phyloP scores from a whole-genome alignment of 768 basidiomycete genomes.

The Epithele typhae region DNA sequence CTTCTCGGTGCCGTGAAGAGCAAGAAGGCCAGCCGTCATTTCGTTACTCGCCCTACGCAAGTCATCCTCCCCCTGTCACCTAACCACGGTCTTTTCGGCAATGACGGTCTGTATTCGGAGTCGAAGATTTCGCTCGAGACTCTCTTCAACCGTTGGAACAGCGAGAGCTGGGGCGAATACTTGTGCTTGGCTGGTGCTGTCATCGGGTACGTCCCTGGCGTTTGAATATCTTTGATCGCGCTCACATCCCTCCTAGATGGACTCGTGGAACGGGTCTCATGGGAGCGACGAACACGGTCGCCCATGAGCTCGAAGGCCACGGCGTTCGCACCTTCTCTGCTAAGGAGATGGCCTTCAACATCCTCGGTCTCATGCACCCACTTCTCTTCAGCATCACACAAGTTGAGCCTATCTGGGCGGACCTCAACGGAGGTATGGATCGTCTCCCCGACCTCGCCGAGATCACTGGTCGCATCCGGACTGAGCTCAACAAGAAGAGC shows the following conservation, averaged over 20 bases:
- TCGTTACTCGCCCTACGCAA: conserved; percentile 97
- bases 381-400: conserved; percentile 99
- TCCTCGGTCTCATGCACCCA: conserved; percentile 98
- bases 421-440: conserved; percentile 98
- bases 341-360: conserved; percentile 99
- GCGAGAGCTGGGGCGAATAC: conserved; percentile 99
- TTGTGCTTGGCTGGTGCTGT: conserved; percentile 97
- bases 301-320: conserved; percentile 87
- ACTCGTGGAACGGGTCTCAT: conserved; percentile 97
- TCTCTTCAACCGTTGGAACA: conserved; percentile 95
- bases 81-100: conserved; percentile 97
- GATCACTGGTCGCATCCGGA: conserved; percentile 83
- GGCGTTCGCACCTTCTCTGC: conserved; percentile 98
- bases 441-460: conserved; percentile 93
- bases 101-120: conserved; percentile 96
- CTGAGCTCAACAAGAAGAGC: conserved; percentile 76
- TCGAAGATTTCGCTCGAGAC: conserved; percentile 98
- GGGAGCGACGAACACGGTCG: conserved; percentile 91
- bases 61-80: conserved; percentile 97
- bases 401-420: conserved; percentile 99
- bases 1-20: conserved; percentile 96
- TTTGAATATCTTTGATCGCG: no score
- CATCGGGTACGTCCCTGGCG: conserved; percentile 61
- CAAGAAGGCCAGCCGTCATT: conserved; percentile 96
- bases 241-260: conserved; percentile 54